Evolutionary conservation across 202 grass and related monocot genomes (phyloP).

Genomic region (Bolboschoenoplectus hybrid): DNA sequence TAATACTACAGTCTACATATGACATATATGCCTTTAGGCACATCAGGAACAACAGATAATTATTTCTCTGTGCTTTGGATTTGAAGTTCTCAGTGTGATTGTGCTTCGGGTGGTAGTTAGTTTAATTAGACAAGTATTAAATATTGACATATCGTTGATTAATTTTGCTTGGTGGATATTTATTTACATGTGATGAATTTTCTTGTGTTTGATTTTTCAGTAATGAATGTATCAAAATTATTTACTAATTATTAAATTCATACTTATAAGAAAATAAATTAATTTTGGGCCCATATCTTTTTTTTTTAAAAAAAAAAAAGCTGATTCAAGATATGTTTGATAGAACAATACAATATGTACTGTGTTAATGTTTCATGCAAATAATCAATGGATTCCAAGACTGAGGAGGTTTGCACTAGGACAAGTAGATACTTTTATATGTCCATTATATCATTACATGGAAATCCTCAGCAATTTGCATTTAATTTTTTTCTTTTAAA

Average conservation of each 20-base stretch:
- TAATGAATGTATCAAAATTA: neutral
- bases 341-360: neutral
- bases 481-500: neutral
- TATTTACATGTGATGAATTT: neutral
- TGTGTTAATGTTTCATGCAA: neutral
- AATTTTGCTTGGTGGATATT: neutral
- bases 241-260: neutral
- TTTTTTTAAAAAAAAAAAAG: neutral
- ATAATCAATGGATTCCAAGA: neutral
- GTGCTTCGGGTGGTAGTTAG: neutral
- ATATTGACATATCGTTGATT: neutral
- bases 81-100: neutral
- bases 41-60: constrained; percentile 21
- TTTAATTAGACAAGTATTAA: neutral
- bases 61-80: constrained; percentile 2
- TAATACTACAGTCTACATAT: constrained; percentile 14
- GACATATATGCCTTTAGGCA: constrained; percentile 26
- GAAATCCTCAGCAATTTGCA: neutral
- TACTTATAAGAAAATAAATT: neutral
- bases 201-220: neutral
- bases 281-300: neutral
- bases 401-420: neutral
- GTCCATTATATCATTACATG: too few relatives aligned
- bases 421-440: neutral
- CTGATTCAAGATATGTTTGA: neutral